These are phyloP conservation scores for Fusarium falciforme DNA, from an alignment of 2,329 filamentous ascomycete species.

Conservation along the genomic window DNA sequence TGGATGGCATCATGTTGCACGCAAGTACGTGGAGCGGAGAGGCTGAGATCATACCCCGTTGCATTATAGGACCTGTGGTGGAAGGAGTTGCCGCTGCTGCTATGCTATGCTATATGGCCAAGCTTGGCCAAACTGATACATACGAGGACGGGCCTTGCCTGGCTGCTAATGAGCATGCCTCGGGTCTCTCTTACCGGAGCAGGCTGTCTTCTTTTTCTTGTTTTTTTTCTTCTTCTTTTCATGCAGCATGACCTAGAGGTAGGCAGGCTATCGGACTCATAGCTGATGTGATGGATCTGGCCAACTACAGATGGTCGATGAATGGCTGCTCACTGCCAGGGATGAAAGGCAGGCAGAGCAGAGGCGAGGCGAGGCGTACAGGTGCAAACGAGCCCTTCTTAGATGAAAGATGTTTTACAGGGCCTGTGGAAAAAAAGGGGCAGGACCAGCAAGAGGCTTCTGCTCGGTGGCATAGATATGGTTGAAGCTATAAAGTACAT, in stretches of 20 bases:
- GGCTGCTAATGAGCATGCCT: conserved; percentile 31
- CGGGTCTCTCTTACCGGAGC: conserved; percentile 19
- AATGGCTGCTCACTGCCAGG: conserved; percentile 1
- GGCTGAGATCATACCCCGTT: conserved; percentile 44
- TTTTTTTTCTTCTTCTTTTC: conserved; percentile 2
- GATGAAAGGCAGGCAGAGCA: conserved; percentile 1
- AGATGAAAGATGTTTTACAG: conserved; percentile 35
- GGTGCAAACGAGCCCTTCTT: conserved; percentile 30
- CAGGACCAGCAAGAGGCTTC: conserved; percentile 20
- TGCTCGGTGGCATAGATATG: conserved; percentile 38
- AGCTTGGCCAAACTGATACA: conserved; percentile 22
- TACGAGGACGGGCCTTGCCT: conserved; percentile 15
- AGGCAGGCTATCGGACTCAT: background rate
- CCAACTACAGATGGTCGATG: conserved; percentile 1
- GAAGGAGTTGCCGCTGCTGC: conserved; percentile 25
- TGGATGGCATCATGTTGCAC: conserved; percentile 39
- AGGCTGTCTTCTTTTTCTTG: background rate
- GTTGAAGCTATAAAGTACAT: conserved; percentile 38
- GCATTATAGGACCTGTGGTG: conserved; percentile 44
- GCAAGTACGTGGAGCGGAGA: conserved; percentile 26
- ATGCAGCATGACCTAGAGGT: conserved; percentile 9
- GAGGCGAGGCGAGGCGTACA: conserved; percentile 17
- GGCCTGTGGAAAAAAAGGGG: conserved; percentile 29
- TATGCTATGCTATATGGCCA: conserved; percentile 30
- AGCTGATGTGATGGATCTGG: conserved; percentile 2